phyloP scores from a whole-genome alignment of 2,329 filamentous ascomycete species.

The Colletotrichum liaoningense region DNA sequence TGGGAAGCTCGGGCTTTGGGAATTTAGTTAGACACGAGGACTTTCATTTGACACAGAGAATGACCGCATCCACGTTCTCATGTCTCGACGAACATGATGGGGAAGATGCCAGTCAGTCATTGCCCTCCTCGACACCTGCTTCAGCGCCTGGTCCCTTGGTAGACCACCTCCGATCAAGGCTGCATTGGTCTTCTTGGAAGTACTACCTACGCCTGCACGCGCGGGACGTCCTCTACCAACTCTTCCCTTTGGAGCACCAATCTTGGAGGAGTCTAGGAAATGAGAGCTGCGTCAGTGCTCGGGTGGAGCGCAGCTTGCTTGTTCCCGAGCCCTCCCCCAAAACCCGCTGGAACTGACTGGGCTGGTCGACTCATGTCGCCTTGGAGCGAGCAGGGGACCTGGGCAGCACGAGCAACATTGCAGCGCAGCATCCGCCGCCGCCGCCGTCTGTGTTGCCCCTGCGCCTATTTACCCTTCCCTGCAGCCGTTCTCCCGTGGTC shows the following conservation, averaged over 20 bases:
- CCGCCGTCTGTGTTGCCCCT: slow-evolving; percentile 34
- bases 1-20: background rate
- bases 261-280: background rate
- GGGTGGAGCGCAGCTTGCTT: slow-evolving; percentile 22
- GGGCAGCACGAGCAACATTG: slow-evolving; percentile 31
- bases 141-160: background rate
- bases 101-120: background rate
- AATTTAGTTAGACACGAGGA: background rate
- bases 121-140: background rate
- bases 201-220: slow-evolving; percentile 11
- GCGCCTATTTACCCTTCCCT: slow-evolving; percentile 34
- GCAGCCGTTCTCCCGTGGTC: slow-evolving; percentile 37
- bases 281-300: slow-evolving; percentile 6
- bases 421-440: slow-evolving; percentile 30
- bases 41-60: background rate
- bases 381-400: slow-evolving; percentile 26
- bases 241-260: background rate
- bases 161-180: slow-evolving; percentile 1
- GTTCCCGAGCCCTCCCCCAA: slow-evolving; percentile 13
- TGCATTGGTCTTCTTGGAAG: slow-evolving; percentile 1
- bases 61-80: slow-evolving; percentile 16
- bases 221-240: slow-evolving; percentile 1
- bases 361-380: slow-evolving; percentile 11
- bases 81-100: background rate
- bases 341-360: background rate